Base-by-base conservation (phyloP, 2,329 filamentous ascomycete species). In the Ophiocordyceps polyrhachis-furcata region DNA sequence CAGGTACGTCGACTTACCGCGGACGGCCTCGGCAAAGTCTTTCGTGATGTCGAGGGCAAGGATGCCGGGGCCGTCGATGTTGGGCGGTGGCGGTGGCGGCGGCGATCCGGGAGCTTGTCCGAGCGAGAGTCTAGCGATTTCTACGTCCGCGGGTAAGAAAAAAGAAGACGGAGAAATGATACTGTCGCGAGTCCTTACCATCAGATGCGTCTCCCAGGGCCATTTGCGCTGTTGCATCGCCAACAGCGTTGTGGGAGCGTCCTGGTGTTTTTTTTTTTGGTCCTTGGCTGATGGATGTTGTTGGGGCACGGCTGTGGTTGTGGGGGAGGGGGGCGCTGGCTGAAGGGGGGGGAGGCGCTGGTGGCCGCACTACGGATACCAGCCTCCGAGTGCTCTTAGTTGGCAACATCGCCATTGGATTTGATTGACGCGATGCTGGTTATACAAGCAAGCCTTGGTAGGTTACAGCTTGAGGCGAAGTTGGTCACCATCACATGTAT, bases 41-140 rank as follows among this genome's bases (percentile, higher is more conserved):
- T 67, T 56, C 2, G 76, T 79, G 44, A 81, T 75, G 52, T 80
- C 75, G 23, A 66, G 63, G 35, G 71, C 62, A 45, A 77, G 58
- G 21, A 80, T 59, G 37, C 75, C 74, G 11, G 67, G 61, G 44
- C 63, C 63, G 21, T 59, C 58, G 25, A 68, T 60, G 41, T 58
- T 59, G 19, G 66, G 64, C 42, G 62, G 55, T 43, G 66, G 64
- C 42, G 62, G 55, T 44, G 52, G 55, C 29, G 54, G 51, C 44
- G 51, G 50, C 20, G 42, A 43, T 47, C 59, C 56, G 45, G 50
- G 45, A 40, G 51, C 55, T 43, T 62, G 57, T 44, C 58, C 56
- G 41, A 69, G 56, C 35, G 63, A 67, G 44, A 69, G 58, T 44
- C 56, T 58, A 49, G 61, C 57, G 50, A 68, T 60, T 51, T 64